Evolutionary conservation across 176 grass and related monocot genomes (phyloP).

Genomic region (Raddia guianensis): DNA sequence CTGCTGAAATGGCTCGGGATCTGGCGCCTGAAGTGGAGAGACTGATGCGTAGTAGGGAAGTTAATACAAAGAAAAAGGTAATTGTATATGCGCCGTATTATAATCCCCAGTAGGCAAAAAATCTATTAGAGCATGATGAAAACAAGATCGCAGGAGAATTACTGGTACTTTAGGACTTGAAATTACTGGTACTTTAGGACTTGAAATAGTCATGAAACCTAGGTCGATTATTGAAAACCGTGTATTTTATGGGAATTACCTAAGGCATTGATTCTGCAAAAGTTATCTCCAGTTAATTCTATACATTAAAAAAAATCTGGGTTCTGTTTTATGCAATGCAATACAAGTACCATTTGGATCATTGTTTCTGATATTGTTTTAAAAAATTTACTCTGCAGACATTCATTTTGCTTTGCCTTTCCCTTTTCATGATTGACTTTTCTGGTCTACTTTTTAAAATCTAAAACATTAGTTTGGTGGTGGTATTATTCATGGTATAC

Average conservation of each 20-base stretch:
- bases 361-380: not conserved
- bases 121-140: conserved; percentile 3
- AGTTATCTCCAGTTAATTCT: not conserved
- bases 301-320: not conserved
- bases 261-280: not conserved
- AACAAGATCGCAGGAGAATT: not conserved
- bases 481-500: conserved; percentile 1
- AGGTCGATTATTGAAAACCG: not conserved
- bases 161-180: not conserved
- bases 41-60: conserved; percentile 72
- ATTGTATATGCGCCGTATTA: not conserved
- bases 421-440: not conserved
- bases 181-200: not conserved
- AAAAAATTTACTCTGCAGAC: not conserved
- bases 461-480: not conserved
- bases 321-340: not conserved
- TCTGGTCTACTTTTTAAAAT: conserved; percentile 17
- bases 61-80: conserved; percentile 97
- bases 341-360: not conserved
- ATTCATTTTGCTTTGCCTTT: not conserved
- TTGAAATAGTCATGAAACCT: not conserved
- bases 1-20: conserved; percentile 96
- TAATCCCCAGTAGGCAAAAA: not conserved
- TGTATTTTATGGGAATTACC: not conserved
- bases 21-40: conserved; percentile 95